Conservation (phyloP, 768 basidiomycete species). For the Suillus placidus region DNA sequence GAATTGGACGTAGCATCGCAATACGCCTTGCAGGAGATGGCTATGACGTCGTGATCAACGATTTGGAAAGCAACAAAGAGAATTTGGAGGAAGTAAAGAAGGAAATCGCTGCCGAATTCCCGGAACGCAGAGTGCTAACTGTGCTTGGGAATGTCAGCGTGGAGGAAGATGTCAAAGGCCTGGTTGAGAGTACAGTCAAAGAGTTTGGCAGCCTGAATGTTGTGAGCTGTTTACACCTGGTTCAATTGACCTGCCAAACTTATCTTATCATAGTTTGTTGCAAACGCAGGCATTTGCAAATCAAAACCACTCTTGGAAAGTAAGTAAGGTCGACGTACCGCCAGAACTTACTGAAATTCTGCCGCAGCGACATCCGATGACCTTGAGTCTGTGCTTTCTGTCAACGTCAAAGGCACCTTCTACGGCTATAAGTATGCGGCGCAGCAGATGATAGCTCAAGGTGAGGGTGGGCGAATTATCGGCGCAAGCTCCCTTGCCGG, state of each 20-base stretch:
- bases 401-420: constrained; percentile 45
- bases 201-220: constrained; percentile 37
- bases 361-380: constrained; percentile 35
- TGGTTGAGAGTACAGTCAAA: constrained; percentile 29
- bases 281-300: constrained; percentile 25
- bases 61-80: constrained; percentile 27
- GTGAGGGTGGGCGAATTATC: constrained; percentile 44
- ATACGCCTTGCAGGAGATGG: constrained; percentile 40
- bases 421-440: constrained; percentile 48
- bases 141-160: constrained; percentile 29
- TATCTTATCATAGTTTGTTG: constrained; percentile 17
- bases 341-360: neutral
- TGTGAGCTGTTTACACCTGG: constrained; percentile 24
- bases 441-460: constrained; percentile 46
- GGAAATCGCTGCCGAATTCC: constrained; percentile 18
- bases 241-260: neutral
- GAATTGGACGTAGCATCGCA: constrained; percentile 39
- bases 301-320: constrained; percentile 16
- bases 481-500: constrained; percentile 42
- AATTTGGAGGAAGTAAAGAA: constrained; percentile 19
- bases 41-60: constrained; percentile 39
- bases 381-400: constrained; percentile 35
- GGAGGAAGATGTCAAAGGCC: constrained; percentile 34
- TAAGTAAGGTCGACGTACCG: constrained; percentile 15
- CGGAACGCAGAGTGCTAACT: constrained; percentile 14